These are phyloP conservation scores for Morella rubra DNA, from an alignment of 306 rosid species.

Conservation along the genomic window DNA sequence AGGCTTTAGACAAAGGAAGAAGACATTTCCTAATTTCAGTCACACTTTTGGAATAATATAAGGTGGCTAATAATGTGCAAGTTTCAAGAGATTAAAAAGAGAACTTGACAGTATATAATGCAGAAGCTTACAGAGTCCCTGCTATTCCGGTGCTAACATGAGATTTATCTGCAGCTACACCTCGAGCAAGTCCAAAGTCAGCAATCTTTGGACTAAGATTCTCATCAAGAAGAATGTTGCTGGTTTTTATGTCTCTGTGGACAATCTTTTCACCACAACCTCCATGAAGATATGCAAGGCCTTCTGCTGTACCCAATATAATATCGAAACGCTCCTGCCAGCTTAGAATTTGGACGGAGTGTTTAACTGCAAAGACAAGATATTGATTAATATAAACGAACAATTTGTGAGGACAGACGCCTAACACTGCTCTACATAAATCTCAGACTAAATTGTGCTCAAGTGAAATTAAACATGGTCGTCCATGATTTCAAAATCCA, in stretches of 20 bases:
- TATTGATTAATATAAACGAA: too few relatives aligned
- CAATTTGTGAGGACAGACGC: too few relatives aligned
- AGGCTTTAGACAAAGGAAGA: too few relatives aligned
- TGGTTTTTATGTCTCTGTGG: constrained; percentile 67
- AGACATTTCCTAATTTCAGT: not conserved
- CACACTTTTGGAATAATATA: not conserved
- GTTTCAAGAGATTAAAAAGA: not conserved
- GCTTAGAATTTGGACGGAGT: constrained; percentile 30
- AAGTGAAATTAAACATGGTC: too few relatives aligned
- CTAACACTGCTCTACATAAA: too few relatives aligned
- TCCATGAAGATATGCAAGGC: constrained; percentile 69
- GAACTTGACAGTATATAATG: not conserved
- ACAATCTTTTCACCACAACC: constrained; percentile 56
- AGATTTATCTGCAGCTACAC: constrained; percentile 40
- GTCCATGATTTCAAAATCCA: not conserved
- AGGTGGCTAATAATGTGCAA: not conserved
- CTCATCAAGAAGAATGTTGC: constrained; percentile 64
- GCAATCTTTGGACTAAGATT: constrained; percentile 61
- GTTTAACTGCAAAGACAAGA: constrained; percentile 27
- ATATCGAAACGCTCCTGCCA: constrained; percentile 64
- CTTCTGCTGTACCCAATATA: constrained; percentile 61
- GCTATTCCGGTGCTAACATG: constrained; percentile 53
- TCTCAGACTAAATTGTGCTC: not conserved
- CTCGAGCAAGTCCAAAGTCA: constrained; percentile 60
- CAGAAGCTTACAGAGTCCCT: constrained; percentile 54